These are phyloP conservation scores for Begonia fuchsioides DNA, from an alignment of 306 rosid genomes.

Conservation along the genomic window DNA sequence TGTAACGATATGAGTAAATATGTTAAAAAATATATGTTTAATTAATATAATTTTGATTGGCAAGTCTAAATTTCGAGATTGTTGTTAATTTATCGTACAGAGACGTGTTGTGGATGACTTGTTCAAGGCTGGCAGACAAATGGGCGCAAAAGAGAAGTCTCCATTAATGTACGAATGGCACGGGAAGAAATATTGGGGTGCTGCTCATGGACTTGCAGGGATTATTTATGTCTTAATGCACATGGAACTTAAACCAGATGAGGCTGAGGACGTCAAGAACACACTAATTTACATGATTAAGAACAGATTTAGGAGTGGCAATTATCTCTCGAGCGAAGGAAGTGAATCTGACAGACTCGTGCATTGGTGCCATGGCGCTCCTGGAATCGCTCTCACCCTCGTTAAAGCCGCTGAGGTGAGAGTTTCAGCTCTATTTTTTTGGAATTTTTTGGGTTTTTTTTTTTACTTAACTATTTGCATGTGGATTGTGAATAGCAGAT, in stretches of 20 bases:
- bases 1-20: no score
- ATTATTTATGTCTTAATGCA: constrained; percentile 71
- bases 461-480: no score
- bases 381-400: constrained; percentile 72
- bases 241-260: constrained; percentile 61
- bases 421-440: no score
- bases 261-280: constrained; percentile 65
- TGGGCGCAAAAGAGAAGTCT: constrained; percentile 41
- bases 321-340: constrained; percentile 81
- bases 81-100: constrained; percentile 11
- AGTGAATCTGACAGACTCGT: constrained; percentile 59
- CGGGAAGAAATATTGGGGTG: constrained; percentile 93
- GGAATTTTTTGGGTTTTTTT: no score
- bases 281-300: constrained; percentile 51
- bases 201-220: constrained; percentile 90
- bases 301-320: constrained; percentile 53
- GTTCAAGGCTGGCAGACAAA: constrained; percentile 42
- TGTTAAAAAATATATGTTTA: no score
- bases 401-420: constrained; percentile 63
- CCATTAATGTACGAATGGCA: constrained; percentile 88
- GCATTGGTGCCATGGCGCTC: constrained; percentile 96
- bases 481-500: no score
- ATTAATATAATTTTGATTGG: no score
- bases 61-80: no score
- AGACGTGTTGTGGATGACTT: constrained; percentile 54